phyloP scores from a whole-genome alignment of 192 early-diverging fungal species.

The Coemansia sp. region DNA sequence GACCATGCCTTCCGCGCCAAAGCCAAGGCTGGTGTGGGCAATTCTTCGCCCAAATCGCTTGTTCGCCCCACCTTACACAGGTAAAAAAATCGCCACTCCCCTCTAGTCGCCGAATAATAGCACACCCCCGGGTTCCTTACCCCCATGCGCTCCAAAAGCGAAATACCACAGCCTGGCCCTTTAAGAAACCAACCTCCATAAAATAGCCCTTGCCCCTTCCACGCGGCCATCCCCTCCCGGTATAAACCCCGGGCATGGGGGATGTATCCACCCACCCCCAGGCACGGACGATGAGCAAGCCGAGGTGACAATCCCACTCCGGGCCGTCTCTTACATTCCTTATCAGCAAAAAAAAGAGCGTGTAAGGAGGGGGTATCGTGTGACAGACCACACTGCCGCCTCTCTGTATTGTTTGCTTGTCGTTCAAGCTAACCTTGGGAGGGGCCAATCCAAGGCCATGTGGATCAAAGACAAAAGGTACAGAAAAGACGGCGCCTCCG shows the following conservation, averaged over 20 bases:
- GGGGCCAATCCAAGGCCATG: neutral
- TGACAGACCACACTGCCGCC: slow-evolving; percentile 6
- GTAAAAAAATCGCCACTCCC: neutral
- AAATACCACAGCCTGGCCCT: neutral
- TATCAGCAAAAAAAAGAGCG: neutral
- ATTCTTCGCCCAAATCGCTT: slow-evolving; percentile 1
- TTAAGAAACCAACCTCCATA: slow-evolving; percentile 4
- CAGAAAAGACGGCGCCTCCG: neutral
- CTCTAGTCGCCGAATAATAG: slow-evolving; percentile 6
- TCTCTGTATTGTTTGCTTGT: neutral
- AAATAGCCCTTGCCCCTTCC: neutral
- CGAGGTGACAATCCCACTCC: neutral
- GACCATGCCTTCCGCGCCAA: neutral
- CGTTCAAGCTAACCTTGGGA: neutral
- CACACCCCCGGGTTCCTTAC: neutral
- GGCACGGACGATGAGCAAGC: neutral
- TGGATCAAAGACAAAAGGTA: neutral
- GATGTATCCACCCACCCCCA: neutral
- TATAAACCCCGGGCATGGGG: neutral
- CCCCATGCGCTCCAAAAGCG: neutral
- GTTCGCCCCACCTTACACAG: neutral
- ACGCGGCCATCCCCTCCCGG: neutral
- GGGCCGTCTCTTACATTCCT: neutral
- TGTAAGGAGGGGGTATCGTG: slow-evolving; percentile 1
- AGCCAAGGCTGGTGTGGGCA: slow-evolving; percentile 2